Percentiles rank a stretch among this genome's conserved stretches.
These are phyloP conservation scores for Yamadazyma atmosphaerica DNA, from an alignment of 1,139 yeast species.

Conservation along the genomic window DNA sequence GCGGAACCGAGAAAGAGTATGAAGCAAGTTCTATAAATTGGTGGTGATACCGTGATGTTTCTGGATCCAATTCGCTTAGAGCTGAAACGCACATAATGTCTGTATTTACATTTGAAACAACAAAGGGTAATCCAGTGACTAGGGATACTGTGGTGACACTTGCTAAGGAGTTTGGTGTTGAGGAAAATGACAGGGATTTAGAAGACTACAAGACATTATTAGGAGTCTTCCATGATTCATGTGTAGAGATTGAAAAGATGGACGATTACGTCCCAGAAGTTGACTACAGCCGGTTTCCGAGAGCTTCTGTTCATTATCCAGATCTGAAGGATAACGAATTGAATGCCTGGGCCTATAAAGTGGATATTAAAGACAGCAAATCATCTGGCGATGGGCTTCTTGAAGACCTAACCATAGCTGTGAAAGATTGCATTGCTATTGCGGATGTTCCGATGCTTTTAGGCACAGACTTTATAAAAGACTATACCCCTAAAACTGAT, in stretches of 20 bases:
- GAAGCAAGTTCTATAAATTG: too few relatives aligned
- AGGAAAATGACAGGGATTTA: conserved; percentile 11
- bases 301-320: conserved; percentile 23
- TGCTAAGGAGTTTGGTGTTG: conserved; percentile 15
- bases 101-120: conserved; percentile 14
- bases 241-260: conserved; percentile 19
- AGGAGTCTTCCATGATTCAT: conserved; percentile 21
- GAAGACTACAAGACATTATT: conserved; percentile 18
- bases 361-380: conserved; percentile 8
- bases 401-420: conserved; percentile 7
- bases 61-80: too few relatives aligned
- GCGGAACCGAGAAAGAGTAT: too few relatives aligned
- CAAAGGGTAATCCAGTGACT: conserved; percentile 18
- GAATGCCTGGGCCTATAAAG: conserved; percentile 15
- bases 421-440: conserved; percentile 32
- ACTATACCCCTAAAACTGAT: conserved; percentile 31
- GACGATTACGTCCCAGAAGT: conserved; percentile 16
- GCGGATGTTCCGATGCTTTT: conserved; percentile 35
- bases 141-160: conserved; percentile 9
- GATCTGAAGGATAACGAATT: conserved; percentile 18
- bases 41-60: too few relatives aligned
- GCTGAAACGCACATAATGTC: too few relatives aligned
- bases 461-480: conserved; percentile 31
- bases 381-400: conserved; percentile 2
- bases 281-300: conserved; percentile 30